Conservation (phyloP, 2,329 filamentous ascomycete species). For the Diaporthe batatas region DNA sequence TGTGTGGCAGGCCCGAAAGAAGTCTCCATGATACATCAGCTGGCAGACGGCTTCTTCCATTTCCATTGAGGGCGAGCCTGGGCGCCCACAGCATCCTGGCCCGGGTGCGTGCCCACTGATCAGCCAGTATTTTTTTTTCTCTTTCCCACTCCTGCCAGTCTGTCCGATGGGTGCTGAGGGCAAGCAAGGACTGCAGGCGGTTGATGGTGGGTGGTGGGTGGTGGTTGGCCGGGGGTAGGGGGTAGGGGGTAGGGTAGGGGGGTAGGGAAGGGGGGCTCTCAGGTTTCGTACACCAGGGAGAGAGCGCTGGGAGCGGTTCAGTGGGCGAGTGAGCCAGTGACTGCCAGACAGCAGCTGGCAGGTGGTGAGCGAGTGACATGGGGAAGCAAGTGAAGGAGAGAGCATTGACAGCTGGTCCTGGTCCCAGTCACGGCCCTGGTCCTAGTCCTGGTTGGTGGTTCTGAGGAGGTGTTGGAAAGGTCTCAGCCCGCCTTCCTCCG, state of each 20-base stretch:
- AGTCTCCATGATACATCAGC: slow-evolving; percentile 28
- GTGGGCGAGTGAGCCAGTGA: not conserved
- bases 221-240: not conserved
- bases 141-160: not conserved
- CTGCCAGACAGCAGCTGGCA: no score
- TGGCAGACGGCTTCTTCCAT: slow-evolving; percentile 31
- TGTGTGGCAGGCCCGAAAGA: slow-evolving; percentile 19
- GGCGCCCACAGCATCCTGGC: slow-evolving; percentile 15
- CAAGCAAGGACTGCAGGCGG: not conserved
- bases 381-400: not conserved
- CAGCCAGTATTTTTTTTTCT: slow-evolving; percentile 1
- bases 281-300: not conserved
- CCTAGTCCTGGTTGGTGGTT: slow-evolving; percentile 22
- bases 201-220: slow-evolving; percentile 3
- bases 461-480: slow-evolving; percentile 31
- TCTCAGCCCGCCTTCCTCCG: slow-evolving; percentile 32
- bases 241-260: no score
- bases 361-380: not conserved
- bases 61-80: slow-evolving; percentile 7
- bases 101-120: slow-evolving; percentile 25
- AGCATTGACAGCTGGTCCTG: slow-evolving; percentile 19
- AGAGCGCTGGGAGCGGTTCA: slow-evolving; percentile 9
- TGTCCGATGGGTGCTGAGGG: not conserved
- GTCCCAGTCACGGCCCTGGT: slow-evolving; percentile 6
- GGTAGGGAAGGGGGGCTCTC: no score